Percentiles rank a stretch among this genome's conserved stretches.
Conservation (phyloP, 208 protist species). For the Trypanosoma melophagium region DNA sequence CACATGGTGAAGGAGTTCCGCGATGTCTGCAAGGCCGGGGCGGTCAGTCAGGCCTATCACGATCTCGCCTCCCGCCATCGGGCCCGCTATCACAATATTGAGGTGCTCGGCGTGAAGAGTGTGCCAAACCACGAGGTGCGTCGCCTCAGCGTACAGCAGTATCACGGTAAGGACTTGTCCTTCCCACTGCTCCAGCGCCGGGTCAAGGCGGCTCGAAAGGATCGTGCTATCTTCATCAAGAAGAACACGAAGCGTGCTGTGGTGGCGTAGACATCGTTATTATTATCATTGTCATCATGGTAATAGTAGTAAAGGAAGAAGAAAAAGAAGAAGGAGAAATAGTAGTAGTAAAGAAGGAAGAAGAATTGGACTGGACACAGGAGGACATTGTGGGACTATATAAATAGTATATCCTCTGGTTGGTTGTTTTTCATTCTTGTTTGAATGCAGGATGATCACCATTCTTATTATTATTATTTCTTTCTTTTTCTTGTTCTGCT, state of each 20-base stretch:
- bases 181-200: constrained; percentile 79
- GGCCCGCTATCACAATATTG: constrained; percentile 93
- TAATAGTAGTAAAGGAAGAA: neutral
- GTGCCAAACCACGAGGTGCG: constrained; percentile 84
- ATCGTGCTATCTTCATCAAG: constrained; percentile 68
- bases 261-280: constrained; percentile 6
- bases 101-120: constrained; percentile 95
- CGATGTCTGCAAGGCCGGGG: constrained; percentile 93
- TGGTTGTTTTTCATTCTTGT: constrained; percentile 2
- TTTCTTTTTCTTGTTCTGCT: constrained; percentile 6
- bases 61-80: constrained; percentile 98
- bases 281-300: no score
- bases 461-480: neutral
- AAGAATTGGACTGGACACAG: neutral
- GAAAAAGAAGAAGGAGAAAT: neutral
- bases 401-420: neutral
- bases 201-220: constrained; percentile 30
- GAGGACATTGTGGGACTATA: neutral
- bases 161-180: constrained; percentile 87
- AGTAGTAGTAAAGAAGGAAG: neutral
- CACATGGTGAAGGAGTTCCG: constrained; percentile 99
- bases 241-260: constrained; percentile 88
- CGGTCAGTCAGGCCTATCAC: constrained; percentile 96
- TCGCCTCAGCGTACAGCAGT: constrained; percentile 48
- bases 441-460: neutral